Evolutionary conservation across 352 stramenopile species (phyloP).

Genomic region (Globisporangium parvum): DNA sequence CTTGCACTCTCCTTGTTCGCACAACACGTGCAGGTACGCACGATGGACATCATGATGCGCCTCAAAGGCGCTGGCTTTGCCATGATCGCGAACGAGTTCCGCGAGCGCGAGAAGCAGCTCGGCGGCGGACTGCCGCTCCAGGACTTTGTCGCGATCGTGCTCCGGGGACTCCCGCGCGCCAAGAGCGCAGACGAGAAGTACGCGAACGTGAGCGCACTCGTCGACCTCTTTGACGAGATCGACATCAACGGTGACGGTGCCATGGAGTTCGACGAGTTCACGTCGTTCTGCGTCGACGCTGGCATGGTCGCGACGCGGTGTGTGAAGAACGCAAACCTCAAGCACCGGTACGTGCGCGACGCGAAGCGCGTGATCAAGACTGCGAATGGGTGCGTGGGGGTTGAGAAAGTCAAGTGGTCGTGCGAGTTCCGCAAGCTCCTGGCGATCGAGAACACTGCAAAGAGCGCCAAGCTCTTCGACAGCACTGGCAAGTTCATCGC

Average conservation of each 20-base stretch:
- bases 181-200: slow-evolving; percentile 41
- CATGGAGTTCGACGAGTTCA: slow-evolving; percentile 87
- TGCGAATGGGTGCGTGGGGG: slow-evolving; percentile 32
- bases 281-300: slow-evolving; percentile 81
- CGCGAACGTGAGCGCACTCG: slow-evolving; percentile 46
- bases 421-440: slow-evolving; percentile 49
- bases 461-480: slow-evolving; percentile 67
- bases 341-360: slow-evolving; percentile 71
- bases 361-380: slow-evolving; percentile 53
- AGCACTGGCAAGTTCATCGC: slow-evolving; percentile 41
- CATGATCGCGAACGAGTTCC: slow-evolving; percentile 71
- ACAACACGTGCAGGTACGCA: no score
- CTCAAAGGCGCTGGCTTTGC: slow-evolving; percentile 71
- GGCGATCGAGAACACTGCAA: slow-evolving; percentile 58
- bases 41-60: slow-evolving; percentile 82
- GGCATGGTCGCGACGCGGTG: slow-evolving; percentile 72
- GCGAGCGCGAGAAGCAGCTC: slow-evolving; percentile 50
- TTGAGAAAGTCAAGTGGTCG: slow-evolving; percentile 77
- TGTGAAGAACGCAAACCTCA: slow-evolving; percentile 29
- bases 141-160: slow-evolving; percentile 81
- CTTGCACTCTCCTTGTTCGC: no score
- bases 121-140: slow-evolving; percentile 52
- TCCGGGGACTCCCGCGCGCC: slow-evolving; percentile 41
- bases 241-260: slow-evolving; percentile 84
- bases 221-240: slow-evolving; percentile 83